Evolutionary conservation across 805 yeast species (phyloP).

Genomic region (Starmerella ratchasimensis): DNA sequence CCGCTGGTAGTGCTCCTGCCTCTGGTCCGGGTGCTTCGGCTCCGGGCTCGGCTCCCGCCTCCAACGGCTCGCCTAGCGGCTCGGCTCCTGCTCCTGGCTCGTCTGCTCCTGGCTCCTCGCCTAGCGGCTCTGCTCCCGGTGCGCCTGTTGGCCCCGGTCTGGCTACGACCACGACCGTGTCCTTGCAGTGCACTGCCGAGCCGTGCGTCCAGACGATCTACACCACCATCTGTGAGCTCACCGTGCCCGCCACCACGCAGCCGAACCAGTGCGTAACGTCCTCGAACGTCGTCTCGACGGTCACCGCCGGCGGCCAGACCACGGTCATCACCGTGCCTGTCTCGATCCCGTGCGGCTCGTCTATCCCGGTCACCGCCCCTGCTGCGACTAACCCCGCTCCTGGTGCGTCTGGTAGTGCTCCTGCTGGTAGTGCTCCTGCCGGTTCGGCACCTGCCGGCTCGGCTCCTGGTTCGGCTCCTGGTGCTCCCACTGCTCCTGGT

Average conservation of each 20-base stretch:
- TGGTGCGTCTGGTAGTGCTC: no score
- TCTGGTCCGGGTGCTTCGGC: no score
- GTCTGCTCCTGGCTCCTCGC: not conserved
- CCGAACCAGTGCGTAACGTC: not conserved
- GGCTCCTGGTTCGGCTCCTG: not conserved
- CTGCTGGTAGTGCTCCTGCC: not conserved
- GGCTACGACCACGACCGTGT: no score
- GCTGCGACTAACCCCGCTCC: no score
- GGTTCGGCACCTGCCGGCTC: not conserved
- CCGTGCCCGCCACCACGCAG: not conserved
- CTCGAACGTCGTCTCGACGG: not conserved
- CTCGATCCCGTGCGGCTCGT: not conserved
- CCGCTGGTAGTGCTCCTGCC: no score
- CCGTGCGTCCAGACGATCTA: conserved; percentile 7
- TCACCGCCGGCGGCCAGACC: not conserved
- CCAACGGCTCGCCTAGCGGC: no score
- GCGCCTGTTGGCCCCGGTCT: not conserved
- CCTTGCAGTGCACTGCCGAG: not conserved
- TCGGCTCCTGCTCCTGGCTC: not conserved
- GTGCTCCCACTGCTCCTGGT: not conserved
- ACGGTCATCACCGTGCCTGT: not conserved
- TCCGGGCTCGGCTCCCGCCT: no score
- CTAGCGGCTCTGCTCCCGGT: no score
- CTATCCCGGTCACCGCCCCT: not conserved
- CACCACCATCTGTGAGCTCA: not conserved